Conservation (phyloP, 176 grass and related monocot species). For the Poa pratensis region DNA sequence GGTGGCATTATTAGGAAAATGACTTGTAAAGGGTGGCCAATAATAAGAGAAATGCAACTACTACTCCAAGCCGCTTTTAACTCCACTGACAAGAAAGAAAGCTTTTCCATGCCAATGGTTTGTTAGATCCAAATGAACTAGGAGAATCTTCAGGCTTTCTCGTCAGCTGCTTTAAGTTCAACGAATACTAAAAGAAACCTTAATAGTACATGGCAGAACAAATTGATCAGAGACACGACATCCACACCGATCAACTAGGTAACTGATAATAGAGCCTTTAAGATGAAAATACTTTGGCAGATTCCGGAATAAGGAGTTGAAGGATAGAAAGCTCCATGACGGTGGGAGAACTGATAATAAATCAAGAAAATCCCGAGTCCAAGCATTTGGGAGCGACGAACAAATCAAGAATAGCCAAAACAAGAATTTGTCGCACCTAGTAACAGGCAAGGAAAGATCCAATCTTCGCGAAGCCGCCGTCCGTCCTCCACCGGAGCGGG, state of each 20-base stretch:
- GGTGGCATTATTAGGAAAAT: conserved; percentile 7
- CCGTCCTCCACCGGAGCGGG: conserved; percentile 7
- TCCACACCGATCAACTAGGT: not conserved
- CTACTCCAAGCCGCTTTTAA: not conserved
- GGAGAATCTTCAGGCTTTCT: not conserved
- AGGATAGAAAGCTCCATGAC: not conserved
- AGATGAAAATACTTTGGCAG: not conserved
- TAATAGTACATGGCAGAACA: not conserved
- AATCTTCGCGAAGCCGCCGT: not conserved
- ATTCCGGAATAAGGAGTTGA: not conserved
- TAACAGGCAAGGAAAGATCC: not conserved
- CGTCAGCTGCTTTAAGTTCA: not conserved
- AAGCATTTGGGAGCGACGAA: conserved; percentile 8
- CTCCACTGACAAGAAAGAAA: not conserved
- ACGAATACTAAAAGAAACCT: not conserved
- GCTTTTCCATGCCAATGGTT: not conserved
- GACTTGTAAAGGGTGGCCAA: not conserved
- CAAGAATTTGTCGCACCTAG: not conserved
- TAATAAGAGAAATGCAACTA: conserved; percentile 19
- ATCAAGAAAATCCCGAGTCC: not conserved
- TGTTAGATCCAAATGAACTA: not conserved
- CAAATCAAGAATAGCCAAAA: not conserved
- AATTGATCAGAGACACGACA: not conserved
- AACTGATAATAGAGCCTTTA: not conserved
- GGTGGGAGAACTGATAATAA: not conserved